phyloP scores from a whole-genome alignment of 176 grass and related monocot species.

The Oryza longistaminata region DNA sequence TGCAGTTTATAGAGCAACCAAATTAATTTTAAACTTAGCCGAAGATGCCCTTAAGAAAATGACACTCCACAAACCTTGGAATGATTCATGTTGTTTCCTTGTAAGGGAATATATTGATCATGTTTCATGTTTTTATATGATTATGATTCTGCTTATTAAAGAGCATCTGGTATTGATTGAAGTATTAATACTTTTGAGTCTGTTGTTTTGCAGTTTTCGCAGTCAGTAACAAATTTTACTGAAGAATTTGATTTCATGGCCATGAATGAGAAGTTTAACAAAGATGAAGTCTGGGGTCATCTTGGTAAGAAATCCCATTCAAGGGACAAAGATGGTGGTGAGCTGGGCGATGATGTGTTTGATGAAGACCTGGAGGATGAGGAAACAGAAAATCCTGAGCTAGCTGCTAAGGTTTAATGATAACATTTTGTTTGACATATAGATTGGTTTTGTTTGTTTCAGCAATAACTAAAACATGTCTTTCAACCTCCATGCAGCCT shows the following conservation, averaged over 20 bases:
- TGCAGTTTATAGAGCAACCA: not conserved
- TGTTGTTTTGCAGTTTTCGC: conserved; percentile 49
- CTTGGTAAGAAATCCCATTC: conserved; percentile 78
- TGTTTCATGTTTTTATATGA: conserved; percentile 7
- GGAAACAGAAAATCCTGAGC: conserved; percentile 49
- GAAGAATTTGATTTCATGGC: conserved; percentile 94
- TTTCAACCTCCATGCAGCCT: conserved; percentile 45
- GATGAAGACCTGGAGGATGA: conserved; percentile 58
- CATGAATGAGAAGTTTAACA: conserved; percentile 96
- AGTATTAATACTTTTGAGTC: conserved; percentile 8
- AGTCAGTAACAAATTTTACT: conserved; percentile 61
- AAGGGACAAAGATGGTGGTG: conserved; percentile 69
- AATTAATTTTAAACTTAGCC: not conserved
- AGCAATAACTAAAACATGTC: conserved; percentile 9
- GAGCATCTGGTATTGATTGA: not conserved
- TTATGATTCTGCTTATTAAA: not conserved
- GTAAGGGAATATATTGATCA: not conserved
- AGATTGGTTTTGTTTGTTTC: not conserved
- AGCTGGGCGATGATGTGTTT: conserved; percentile 65
- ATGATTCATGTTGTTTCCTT: not conserved
- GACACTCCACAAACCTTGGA: not conserved
- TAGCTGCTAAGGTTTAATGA: conserved; percentile 49
- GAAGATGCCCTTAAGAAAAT: not conserved
- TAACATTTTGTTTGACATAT: not conserved
- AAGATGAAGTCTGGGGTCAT: conserved; percentile 89